These are phyloP conservation scores for Suillus hirtellus DNA, from an alignment of 768 basidiomycete genomes.

Conservation along the genomic window DNA sequence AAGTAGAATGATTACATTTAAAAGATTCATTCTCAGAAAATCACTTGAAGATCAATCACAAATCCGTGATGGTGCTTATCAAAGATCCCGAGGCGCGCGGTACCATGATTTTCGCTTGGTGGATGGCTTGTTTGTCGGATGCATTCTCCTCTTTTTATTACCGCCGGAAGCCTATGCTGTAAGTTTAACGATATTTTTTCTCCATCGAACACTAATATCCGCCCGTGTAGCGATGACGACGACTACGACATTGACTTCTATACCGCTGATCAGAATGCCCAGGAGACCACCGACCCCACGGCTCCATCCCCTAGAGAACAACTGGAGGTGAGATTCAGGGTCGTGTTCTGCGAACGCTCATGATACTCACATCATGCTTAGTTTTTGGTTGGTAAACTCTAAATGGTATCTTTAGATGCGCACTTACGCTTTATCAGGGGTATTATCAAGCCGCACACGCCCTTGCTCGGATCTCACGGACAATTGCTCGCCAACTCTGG, in stretches of 20 bases:
- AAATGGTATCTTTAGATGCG: conserved; percentile 6
- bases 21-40: conserved; percentile 11
- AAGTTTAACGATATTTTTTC: conserved; percentile 26
- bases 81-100: conserved; percentile 74
- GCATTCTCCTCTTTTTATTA: conserved; percentile 84
- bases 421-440: conserved; percentile 47
- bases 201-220: conserved; percentile 25
- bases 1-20: conserved; percentile 19
- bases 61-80: conserved; percentile 72
- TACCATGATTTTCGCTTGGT: conserved; percentile 91
- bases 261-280: conserved; percentile 61
- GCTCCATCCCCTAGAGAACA: conserved; percentile 75
- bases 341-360: not conserved
- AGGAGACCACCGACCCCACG: conserved; percentile 49
- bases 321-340: conserved; percentile 57
- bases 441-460: conserved; percentile 85
- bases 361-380: conserved; percentile 28
- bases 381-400: conserved; percentile 61
- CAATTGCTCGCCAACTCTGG: conserved; percentile 82
- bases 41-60: conserved; percentile 71
- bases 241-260: conserved; percentile 92
- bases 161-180: conserved; percentile 79
- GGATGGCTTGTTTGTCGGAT: conserved; percentile 87
- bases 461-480: conserved; percentile 78
- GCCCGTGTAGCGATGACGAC: conserved; percentile 61